phyloP scores from a whole-genome alignment of 2,329 filamentous ascomycete genomes.

The Pleoardoris graminearum region DNA sequence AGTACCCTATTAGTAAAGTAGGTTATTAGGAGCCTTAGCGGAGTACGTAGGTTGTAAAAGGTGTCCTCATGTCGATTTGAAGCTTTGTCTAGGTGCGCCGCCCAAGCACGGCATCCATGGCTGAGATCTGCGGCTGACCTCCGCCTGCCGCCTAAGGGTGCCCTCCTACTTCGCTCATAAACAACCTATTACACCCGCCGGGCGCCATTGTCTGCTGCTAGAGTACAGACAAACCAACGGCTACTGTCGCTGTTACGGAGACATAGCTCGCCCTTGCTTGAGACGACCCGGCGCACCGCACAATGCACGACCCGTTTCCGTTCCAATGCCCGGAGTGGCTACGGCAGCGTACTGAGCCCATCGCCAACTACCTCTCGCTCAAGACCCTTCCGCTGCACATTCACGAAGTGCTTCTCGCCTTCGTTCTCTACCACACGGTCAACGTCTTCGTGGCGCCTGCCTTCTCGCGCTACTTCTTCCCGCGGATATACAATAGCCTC shows the following conservation, averaged over 20 bases:
- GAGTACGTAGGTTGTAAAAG: too few species aligned
- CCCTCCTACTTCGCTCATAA: conserved; percentile 8
- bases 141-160: conserved; percentile 11
- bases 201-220: too few species aligned
- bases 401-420: conserved; percentile 72
- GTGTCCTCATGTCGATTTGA: too few species aligned
- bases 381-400: conserved; percentile 73
- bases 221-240: too few species aligned
- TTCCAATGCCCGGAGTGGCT: conserved; percentile 61
- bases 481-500: conserved; percentile 64
- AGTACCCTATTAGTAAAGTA: too few species aligned
- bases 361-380: conserved; percentile 64
- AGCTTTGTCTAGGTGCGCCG: conserved; percentile 1
- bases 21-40: too few species aligned
- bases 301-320: conserved; percentile 75
- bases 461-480: conserved; percentile 65
- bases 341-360: conserved; percentile 61
- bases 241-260: too few species aligned
- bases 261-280: conserved; percentile 15
- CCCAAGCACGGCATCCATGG: conserved; percentile 2
- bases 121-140: conserved; percentile 13
- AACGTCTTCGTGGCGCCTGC: conserved; percentile 68
- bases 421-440: conserved; percentile 69
- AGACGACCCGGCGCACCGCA: conserved; percentile 21
- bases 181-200: too few species aligned